phyloP scores from a whole-genome alignment of 495 filamentous ascomycete species.

The Geopyxis carbonaria region DNA sequence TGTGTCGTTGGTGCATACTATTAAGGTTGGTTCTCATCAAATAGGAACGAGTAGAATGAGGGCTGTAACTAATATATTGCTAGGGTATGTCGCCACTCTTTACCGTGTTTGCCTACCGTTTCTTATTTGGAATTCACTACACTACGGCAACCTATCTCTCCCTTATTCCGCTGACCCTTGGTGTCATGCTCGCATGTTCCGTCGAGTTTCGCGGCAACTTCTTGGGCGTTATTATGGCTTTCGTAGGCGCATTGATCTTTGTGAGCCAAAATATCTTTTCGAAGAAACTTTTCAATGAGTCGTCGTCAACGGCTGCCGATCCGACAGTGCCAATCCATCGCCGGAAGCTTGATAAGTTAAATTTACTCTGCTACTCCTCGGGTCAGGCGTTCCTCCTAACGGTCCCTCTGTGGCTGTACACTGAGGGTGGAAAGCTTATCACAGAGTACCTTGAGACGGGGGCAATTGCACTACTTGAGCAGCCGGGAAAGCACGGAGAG shows the following conservation, averaged over 20 bases:
- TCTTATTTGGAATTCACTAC: conserved; percentile 77
- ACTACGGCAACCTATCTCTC: conserved; percentile 79
- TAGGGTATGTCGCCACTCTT: conserved; percentile 86
- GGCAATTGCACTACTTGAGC: conserved; percentile 39
- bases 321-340: conserved; percentile 33
- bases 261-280: conserved; percentile 99
- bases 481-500: conserved; percentile 53
- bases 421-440: conserved; percentile 63
- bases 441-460: conserved; percentile 49
- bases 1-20: conserved; percentile 92
- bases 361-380: conserved; percentile 89
- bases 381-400: conserved; percentile 81
- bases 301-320: conserved; percentile 60
- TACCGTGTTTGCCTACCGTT: conserved; percentile 82
- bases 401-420: conserved; percentile 83
- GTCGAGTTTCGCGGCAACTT: conserved; percentile 75
- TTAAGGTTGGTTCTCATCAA: conserved; percentile 40
- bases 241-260: conserved; percentile 78
- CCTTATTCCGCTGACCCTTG: conserved; percentile 74
- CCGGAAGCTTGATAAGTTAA: conserved; percentile 87
- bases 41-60: neutral
- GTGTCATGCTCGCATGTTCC: conserved; percentile 89
- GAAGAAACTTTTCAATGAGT: conserved; percentile 97
- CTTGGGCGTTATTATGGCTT: conserved; percentile 70
- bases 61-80: neutral